phyloP scores from a whole-genome alignment of 2,329 filamentous ascomycete species.

The Lasiodiplodia sp. region DNA sequence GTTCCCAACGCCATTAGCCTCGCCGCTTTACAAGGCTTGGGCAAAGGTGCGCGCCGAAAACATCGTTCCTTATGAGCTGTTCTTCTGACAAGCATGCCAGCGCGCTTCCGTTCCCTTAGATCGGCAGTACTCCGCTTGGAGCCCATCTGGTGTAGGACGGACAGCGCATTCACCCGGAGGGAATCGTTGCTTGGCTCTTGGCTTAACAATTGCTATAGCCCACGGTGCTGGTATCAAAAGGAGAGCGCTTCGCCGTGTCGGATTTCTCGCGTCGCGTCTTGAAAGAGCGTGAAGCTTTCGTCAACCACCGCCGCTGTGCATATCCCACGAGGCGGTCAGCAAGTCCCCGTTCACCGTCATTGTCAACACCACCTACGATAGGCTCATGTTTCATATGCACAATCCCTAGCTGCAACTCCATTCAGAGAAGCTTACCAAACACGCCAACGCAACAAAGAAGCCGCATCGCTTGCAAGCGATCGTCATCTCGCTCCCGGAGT shows the following conservation, averaged over 20 bases:
- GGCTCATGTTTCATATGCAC: constrained; percentile 28
- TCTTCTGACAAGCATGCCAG: constrained; percentile 29
- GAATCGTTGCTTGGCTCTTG: no score
- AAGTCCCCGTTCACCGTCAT: constrained; percentile 15
- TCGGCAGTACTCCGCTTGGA: neutral
- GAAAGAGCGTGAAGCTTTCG: neutral
- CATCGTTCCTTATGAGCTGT: neutral
- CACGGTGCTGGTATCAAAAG: neutral
- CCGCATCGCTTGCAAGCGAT: constrained; percentile 16
- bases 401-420: constrained; percentile 24
- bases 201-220: neutral
- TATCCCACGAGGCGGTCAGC: constrained; percentile 25
- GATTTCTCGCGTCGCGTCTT: neutral
- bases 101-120: constrained; percentile 4
- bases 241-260: neutral
- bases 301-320: neutral
- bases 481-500: constrained; percentile 1
- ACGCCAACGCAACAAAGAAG: constrained; percentile 25
- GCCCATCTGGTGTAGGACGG: constrained; percentile 5
- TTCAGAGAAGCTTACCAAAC: neutral
- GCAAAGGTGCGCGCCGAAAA: constrained; percentile 16
- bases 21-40: neutral
- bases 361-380: constrained; percentile 27
- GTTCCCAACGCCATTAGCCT: neutral
- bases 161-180: neutral